Conservation (phyloP, 805 yeast species). For the Spathaspora sp. region DNA sequence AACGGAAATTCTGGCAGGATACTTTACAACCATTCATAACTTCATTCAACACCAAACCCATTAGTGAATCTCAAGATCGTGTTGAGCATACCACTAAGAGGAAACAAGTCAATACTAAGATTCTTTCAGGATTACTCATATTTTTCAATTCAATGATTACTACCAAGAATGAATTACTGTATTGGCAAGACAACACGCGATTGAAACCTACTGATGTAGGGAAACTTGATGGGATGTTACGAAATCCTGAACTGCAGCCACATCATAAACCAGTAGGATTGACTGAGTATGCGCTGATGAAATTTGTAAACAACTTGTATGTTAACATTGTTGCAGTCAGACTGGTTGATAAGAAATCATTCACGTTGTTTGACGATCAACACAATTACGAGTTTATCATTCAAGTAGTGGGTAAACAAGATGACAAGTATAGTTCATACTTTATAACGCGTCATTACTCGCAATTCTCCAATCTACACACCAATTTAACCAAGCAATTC, state of each 20-base stretch:
- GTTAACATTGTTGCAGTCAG: slow-evolving; percentile 70
- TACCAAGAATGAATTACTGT: slow-evolving; percentile 52
- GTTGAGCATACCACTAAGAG: slow-evolving; percentile 65
- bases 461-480: slow-evolving; percentile 61
- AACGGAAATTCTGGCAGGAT: slow-evolving; percentile 63
- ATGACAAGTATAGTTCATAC: slow-evolving; percentile 20
- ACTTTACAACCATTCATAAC: slow-evolving; percentile 82
- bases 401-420: slow-evolving; percentile 26
- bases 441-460: slow-evolving; percentile 62
- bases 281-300: slow-evolving; percentile 21
- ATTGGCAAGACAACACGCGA: slow-evolving; percentile 31
- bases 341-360: slow-evolving; percentile 5
- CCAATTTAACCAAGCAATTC: slow-evolving; percentile 46
- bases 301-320: slow-evolving; percentile 53
- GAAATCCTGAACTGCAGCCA: slow-evolving; percentile 11
- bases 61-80: slow-evolving; percentile 72
- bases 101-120: slow-evolving; percentile 54
- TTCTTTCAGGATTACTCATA: slow-evolving; percentile 61
- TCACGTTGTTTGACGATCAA: background rate
- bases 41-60: slow-evolving; percentile 65
- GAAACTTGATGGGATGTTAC: slow-evolving; percentile 23
- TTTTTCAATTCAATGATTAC: slow-evolving; percentile 74
- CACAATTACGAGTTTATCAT: slow-evolving; percentile 48
- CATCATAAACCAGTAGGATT: slow-evolving; percentile 1
- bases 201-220: slow-evolving; percentile 35